Evolutionary conservation across 441 rosid genomes (phyloP), one percentile per base, ranked within the genome.

Genomic region (California macrophylla): DNA sequence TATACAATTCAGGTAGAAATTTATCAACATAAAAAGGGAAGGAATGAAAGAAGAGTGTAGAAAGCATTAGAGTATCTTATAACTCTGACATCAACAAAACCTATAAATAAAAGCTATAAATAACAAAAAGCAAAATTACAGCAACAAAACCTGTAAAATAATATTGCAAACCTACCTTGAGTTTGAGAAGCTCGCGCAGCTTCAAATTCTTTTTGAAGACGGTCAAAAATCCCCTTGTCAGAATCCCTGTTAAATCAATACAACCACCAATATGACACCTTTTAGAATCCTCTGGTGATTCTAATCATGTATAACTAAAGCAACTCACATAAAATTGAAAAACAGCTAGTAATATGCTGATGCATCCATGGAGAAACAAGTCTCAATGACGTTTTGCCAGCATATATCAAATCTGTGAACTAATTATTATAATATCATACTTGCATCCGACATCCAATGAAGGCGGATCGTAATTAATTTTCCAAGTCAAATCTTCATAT

Each of bases 161-260:
- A 47, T 47, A 15, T 42, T 13, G 13, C 42, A 67, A 60, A 52
- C 69, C 18, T 80, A 89, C 98, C 98, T 81, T 80, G 90, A 77
- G 81, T 82, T 83, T 89, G 95, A 69, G 95, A 85, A 69, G 91
- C 86, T 74, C 86, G 80, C 58, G 91, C 93, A 75, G 86, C 92
- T 76, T 91, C 95, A 81, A 93, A 93, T 78, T 93, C 98, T 71
- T 86, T 91, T 74, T 76, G 92, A 28, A 93, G 83, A 63, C 91
- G 97, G 79, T 86, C 96, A 78, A 81, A 91, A 77, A 89, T 79
- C 78, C 72, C 80, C 84, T 91, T 93, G 78, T 93, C 96, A 71
- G 98, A 93, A 78, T 93, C 97, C 89, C 97, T 91, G 67, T 28
- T 54, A 67, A 71, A 62, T 20, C 71, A 82, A 71, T 30, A 20